phyloP scores from a whole-genome alignment of 805 yeast species.

The Starmerella sp. region DNA sequence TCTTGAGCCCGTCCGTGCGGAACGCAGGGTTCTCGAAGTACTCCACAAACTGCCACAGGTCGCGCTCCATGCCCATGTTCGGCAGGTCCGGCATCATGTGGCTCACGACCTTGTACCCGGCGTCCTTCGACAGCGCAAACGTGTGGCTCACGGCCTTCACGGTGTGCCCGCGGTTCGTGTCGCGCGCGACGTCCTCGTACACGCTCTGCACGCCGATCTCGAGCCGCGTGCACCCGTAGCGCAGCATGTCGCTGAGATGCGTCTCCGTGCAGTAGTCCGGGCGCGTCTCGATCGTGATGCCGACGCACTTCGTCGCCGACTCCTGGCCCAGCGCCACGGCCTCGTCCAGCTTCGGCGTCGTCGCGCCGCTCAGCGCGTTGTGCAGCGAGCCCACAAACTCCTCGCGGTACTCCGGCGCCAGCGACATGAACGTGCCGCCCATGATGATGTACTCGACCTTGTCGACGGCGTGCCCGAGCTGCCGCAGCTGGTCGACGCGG shows the following conservation, averaged over 20 bases:
- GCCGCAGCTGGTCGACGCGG: conserved; percentile 88
- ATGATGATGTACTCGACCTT: conserved; percentile 94
- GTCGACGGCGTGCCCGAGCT: conserved; percentile 90
- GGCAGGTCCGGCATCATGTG: conserved; percentile 99
- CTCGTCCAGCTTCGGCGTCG: conserved; percentile 78
- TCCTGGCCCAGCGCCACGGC: conserved; percentile 87
- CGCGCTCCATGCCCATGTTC: conserved; percentile 97
- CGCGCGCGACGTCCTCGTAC: conserved; percentile 96
- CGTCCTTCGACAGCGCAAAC: conserved; percentile 90
- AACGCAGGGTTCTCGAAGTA: conserved; percentile 95
- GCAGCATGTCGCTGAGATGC: conserved; percentile 88
- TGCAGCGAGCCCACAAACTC: conserved; percentile 79
- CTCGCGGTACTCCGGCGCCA: conserved; percentile 83
- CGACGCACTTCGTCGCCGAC: conserved; percentile 92
- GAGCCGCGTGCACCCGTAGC: conserved; percentile 90
- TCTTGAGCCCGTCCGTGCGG: conserved; percentile 90
- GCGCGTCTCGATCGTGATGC: conserved; percentile 94
- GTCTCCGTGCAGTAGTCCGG: conserved; percentile 97
- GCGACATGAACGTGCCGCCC: conserved; percentile 99
- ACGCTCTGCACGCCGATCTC: conserved; percentile 97
- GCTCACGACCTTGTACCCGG: conserved; percentile 94
- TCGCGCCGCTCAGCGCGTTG: conserved; percentile 88
- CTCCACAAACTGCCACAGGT: conserved; percentile 87
- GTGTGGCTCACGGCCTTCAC: conserved; percentile 94
- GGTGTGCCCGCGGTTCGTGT: conserved; percentile 95